Percentiles rank a stretch among this genome's conserved stretches.
Conservation (phyloP, 1,284 basidiomycete species). For the Sphagnurus paluster region DNA sequence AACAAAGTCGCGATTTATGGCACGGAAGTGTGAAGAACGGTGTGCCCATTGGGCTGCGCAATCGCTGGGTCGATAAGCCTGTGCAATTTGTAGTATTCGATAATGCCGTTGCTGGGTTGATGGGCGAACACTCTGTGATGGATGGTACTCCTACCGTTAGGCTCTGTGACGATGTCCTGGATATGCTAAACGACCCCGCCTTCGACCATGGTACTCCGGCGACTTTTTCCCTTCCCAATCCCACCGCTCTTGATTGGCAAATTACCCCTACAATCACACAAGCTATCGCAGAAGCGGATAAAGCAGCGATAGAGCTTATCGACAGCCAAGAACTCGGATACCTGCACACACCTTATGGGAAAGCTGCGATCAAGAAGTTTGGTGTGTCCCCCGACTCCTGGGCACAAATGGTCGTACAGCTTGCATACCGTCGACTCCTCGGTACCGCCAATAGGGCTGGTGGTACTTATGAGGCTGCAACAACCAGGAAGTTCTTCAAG, state of each 20-base stretch:
- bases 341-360: constrained; percentile 78
- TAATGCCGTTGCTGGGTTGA: constrained; percentile 77
- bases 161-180: constrained; percentile 73
- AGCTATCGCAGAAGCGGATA: constrained; percentile 59
- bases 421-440: constrained; percentile 78
- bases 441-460: constrained; percentile 44
- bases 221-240: constrained; percentile 21
- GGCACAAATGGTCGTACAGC: constrained; percentile 87
- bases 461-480: constrained; percentile 88
- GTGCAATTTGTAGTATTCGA: constrained; percentile 81
- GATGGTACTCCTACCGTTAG: constrained; percentile 67
- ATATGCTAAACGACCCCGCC: constrained; percentile 55
- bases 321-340: constrained; percentile 69
- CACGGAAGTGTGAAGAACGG: constrained; percentile 59
- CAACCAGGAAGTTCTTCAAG: constrained; percentile 81
- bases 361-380: constrained; percentile 84
- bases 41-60: constrained; percentile 56
- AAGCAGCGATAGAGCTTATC: constrained; percentile 61
- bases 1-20: constrained; percentile 71
- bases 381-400: constrained; percentile 89
- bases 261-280: constrained; percentile 46
- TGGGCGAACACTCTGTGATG: constrained; percentile 94
- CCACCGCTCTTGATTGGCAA: constrained; percentile 63
- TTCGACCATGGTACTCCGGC: constrained; percentile 54
- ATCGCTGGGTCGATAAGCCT: constrained; percentile 85